Evolutionary conservation across 2,329 filamentous ascomycete species (phyloP).

Genomic region (Eutypella sp.): DNA sequence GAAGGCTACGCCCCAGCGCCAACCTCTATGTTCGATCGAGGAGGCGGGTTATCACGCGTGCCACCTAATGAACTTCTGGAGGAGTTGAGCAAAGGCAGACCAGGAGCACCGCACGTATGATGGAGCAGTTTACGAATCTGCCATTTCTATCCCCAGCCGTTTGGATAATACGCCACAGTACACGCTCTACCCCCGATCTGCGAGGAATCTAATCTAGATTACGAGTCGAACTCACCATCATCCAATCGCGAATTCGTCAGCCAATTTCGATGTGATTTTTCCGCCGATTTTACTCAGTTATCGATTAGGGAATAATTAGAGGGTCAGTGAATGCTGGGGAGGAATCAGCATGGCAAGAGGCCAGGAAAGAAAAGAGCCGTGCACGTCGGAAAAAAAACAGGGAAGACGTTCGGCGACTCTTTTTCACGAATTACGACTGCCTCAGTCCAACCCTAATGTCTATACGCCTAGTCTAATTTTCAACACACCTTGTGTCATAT

Average conservation of each 20-base stretch:
- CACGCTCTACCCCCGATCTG: constrained; percentile 1
- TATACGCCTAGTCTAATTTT: constrained; percentile 26
- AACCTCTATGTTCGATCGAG: constrained; percentile 58
- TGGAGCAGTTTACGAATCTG: neutral
- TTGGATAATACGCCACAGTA: constrained; percentile 11
- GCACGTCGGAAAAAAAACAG: constrained; percentile 8
- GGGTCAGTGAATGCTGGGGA: constrained; percentile 4
- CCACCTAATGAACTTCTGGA: constrained; percentile 57
- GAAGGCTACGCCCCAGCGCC: constrained; percentile 79
- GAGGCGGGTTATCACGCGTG: constrained; percentile 53
- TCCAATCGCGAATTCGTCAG: too few species aligned
- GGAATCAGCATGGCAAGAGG: constrained; percentile 12
- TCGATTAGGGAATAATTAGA: neutral
- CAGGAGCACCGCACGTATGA: constrained; percentile 49
- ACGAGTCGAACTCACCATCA: too few species aligned
- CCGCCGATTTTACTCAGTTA: too few species aligned
- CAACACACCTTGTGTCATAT: constrained; percentile 18
- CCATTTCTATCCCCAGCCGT: constrained; percentile 1
- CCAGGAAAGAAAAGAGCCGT: constrained; percentile 5
- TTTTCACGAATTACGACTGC: constrained; percentile 24
- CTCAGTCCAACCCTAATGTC: constrained; percentile 28
- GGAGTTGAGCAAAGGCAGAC: constrained; percentile 43
- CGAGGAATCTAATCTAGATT: too few species aligned
- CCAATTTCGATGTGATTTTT: too few species aligned
- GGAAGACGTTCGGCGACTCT: constrained; percentile 15